Conservation (phyloP, 192 early-diverging fungal species). For the Jimgerdemannia flammicorona region DNA sequence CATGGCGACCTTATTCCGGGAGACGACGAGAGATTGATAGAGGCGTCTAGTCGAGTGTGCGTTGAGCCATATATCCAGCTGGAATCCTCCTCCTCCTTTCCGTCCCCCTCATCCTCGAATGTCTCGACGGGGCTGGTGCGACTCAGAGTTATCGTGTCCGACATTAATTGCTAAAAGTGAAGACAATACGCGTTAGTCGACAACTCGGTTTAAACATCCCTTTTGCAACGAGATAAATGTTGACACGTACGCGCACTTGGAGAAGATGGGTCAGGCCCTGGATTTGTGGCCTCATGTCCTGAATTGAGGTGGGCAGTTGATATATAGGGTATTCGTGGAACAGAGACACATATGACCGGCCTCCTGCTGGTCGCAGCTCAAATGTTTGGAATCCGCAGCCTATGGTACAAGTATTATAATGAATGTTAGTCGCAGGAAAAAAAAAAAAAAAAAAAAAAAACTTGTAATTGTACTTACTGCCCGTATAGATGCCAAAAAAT, state of each 20-base stretch:
- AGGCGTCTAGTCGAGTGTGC: background rate
- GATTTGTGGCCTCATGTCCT: constrained; percentile 15
- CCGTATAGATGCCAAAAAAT: constrained; percentile 30
- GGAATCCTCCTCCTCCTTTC: background rate
- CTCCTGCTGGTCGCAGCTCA: constrained; percentile 13
- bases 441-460: constrained; percentile 6
- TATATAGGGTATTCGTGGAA: constrained; percentile 13
- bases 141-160: background rate
- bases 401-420: constrained; percentile 5
- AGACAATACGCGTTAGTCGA: background rate
- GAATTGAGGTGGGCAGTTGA: constrained; percentile 13
- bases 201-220: background rate
- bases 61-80: background rate
- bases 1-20: background rate
- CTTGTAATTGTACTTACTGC: constrained; percentile 17
- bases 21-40: background rate
- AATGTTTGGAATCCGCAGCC: constrained; percentile 27
- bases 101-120: background rate
- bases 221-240: background rate
- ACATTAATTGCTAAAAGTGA: background rate
- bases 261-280: constrained; percentile 23
- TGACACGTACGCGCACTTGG: constrained; percentile 18
- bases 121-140: background rate
- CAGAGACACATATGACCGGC: constrained; percentile 16
- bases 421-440: background rate